phyloP scores from a whole-genome alignment of 2,329 filamentous ascomycete genomes.

The Acephala macrosclerotiorum region DNA sequence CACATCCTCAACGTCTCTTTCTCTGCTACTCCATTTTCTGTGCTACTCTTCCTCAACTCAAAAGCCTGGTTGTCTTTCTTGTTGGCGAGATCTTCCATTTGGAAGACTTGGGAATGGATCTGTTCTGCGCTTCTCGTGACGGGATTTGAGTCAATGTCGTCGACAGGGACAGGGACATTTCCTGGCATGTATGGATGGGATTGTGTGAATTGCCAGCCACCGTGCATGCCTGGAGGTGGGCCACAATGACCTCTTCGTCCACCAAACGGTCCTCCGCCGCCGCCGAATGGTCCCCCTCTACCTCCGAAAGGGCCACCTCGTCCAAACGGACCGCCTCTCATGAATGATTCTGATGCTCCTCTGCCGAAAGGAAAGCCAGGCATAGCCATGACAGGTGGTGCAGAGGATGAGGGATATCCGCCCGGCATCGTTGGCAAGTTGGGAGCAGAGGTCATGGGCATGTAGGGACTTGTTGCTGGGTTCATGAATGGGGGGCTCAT shows the following conservation, averaged over 20 bases:
- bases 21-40: constrained; percentile 19
- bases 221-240: constrained; percentile 26
- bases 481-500: constrained; percentile 12
- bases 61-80: constrained; percentile 33
- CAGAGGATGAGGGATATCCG: background rate
- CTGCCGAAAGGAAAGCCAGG: constrained; percentile 30
- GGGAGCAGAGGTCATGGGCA: background rate
- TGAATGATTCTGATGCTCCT: constrained; percentile 19
- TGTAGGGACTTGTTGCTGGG: background rate
- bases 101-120: constrained; percentile 33
- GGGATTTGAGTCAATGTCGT: constrained; percentile 3
- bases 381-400: constrained; percentile 14
- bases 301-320: background rate
- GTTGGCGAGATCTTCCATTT: constrained; percentile 29
- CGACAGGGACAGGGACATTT: constrained; percentile 16
- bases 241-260: background rate
- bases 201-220: constrained; percentile 33
- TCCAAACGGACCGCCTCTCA: constrained; percentile 13
- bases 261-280: background rate
- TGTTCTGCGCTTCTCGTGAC: constrained; percentile 29
- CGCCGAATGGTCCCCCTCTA: constrained; percentile 11
- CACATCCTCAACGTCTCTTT: constrained; percentile 28
- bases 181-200: constrained; percentile 20
- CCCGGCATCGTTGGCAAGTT: constrained; percentile 9
- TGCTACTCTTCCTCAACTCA: constrained; percentile 21